Conservation (phyloP, 2,329 filamentous ascomycete genomes). For the Apiospora saccharicola region DNA sequence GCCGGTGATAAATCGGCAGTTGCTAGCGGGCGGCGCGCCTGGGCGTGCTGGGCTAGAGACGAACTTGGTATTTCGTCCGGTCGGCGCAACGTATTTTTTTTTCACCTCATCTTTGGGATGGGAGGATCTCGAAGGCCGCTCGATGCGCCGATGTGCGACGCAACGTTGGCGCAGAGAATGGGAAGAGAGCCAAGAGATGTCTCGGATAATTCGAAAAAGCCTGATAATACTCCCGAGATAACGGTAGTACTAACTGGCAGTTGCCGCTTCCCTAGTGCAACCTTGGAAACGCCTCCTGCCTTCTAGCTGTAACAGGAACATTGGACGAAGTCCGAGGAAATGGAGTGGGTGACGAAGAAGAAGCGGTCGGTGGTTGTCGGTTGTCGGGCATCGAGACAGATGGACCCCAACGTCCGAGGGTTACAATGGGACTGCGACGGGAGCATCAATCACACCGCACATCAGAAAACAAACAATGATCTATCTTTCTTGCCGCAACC, state of each 20-base stretch:
- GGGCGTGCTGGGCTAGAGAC: not conserved
- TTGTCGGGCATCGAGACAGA: not conserved
- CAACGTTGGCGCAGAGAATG: not conserved
- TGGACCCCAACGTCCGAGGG: not conserved
- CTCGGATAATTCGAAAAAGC: not conserved
- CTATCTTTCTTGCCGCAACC: not conserved
- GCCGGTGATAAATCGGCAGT: not conserved
- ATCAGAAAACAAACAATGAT: slow-evolving; percentile 14
- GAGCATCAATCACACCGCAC: not conserved
- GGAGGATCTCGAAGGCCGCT: slow-evolving; percentile 3
- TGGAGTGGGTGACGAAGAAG: not conserved
- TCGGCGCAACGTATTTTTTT: not conserved
- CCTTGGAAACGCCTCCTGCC: not conserved
- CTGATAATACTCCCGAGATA: not conserved
- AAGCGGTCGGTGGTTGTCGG: not conserved
- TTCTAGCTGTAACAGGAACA: slow-evolving; percentile 7
- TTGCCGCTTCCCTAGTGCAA: not conserved
- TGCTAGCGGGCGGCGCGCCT: not conserved
- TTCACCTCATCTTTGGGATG: not conserved
- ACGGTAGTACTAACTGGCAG: not conserved
- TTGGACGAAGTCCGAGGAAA: not conserved
- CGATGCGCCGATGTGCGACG: not conserved
- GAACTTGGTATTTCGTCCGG: not conserved
- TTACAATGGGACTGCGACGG: not conserved
- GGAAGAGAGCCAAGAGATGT: not conserved